phyloP scores from a whole-genome alignment of 495 filamentous ascomycete species.

The Terfezia claveryi region DNA sequence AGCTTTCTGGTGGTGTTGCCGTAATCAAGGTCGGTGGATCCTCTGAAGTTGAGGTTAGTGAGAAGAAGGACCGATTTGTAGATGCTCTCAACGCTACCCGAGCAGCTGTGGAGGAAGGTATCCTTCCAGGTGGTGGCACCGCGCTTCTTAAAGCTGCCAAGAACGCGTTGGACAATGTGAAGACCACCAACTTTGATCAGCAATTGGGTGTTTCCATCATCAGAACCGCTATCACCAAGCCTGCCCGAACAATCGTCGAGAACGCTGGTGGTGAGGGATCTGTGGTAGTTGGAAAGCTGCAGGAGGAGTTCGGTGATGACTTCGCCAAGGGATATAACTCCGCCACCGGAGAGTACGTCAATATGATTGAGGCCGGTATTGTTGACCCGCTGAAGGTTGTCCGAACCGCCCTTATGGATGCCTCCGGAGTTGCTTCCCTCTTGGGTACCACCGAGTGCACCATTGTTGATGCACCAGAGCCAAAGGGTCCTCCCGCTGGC shows the following conservation, averaged over 20 bases:
- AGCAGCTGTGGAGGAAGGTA: conserved; percentile 95
- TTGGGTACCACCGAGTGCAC: conserved; percentile 96
- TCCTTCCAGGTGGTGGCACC: conserved; percentile 93
- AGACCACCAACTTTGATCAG: conserved; percentile 91
- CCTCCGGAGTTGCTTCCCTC: conserved; percentile 85
- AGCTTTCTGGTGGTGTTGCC: conserved; percentile 96
- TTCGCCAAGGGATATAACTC: conserved; percentile 98
- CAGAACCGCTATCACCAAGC: conserved; percentile 89
- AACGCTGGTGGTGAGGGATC: conserved; percentile 92
- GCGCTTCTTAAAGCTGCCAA: conserved; percentile 89
- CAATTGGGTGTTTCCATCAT: conserved; percentile 94
- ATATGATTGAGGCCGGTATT: conserved; percentile 94
- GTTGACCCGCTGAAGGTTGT: conserved; percentile 98
- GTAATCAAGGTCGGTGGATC: conserved; percentile 97
- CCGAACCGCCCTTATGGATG: conserved; percentile 81
- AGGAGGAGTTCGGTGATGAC: conserved; percentile 72
- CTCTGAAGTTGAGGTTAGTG: conserved; percentile 92
- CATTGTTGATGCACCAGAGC: conserved; percentile 85
- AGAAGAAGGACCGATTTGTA: conserved; percentile 99
- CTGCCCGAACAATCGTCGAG: conserved; percentile 86
- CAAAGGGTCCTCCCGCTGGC: conserved; percentile 44
- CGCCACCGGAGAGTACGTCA: conserved; percentile 87
- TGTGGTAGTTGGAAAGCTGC: conserved; percentile 93
- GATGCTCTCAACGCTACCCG: conserved; percentile 96
- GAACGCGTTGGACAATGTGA: conserved; percentile 63